These are phyloP conservation scores for Silene uniflora DNA, from an alignment of 148 eudicot genomes.

Conservation along the genomic window DNA sequence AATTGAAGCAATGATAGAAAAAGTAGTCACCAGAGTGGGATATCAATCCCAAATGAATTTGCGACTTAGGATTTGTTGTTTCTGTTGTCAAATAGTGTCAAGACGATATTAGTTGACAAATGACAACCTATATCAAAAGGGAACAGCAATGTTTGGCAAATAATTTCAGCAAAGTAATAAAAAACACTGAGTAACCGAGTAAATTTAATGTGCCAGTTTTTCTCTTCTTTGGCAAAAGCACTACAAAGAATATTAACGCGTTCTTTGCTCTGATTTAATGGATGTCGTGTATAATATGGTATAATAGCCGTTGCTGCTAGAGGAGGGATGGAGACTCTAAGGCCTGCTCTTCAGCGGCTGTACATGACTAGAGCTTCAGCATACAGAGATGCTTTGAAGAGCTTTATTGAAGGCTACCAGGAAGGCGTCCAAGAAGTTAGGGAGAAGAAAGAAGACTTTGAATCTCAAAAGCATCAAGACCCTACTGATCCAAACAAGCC, in stretches of 20 bases:
- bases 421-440: constrained; percentile 79
- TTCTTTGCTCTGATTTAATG: background rate
- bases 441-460: constrained; percentile 53
- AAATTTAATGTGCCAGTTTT: background rate
- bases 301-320: constrained; percentile 75
- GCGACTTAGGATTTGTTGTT: background rate
- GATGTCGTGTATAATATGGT: constrained; percentile 4
- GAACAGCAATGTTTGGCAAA: background rate
- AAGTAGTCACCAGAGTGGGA: background rate
- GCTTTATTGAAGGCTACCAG: constrained; percentile 82
- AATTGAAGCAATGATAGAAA: background rate
- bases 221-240: background rate
- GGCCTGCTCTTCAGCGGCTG: constrained; percentile 75
- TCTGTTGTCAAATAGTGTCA: background rate
- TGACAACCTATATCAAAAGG: too few relatives aligned
- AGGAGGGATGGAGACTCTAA: constrained; percentile 92
- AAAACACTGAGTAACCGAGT: background rate
- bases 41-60: background rate
- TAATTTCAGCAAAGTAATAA: background rate
- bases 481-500: constrained; percentile 27
- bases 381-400: constrained; percentile 81
- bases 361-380: constrained; percentile 94
- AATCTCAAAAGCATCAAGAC: constrained; percentile 37
- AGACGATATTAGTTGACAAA: background rate
- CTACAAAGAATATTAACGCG: background rate